Evolutionary conservation across 106 monocot species (phyloP).

Genomic region (Gastrodia elata): DNA sequence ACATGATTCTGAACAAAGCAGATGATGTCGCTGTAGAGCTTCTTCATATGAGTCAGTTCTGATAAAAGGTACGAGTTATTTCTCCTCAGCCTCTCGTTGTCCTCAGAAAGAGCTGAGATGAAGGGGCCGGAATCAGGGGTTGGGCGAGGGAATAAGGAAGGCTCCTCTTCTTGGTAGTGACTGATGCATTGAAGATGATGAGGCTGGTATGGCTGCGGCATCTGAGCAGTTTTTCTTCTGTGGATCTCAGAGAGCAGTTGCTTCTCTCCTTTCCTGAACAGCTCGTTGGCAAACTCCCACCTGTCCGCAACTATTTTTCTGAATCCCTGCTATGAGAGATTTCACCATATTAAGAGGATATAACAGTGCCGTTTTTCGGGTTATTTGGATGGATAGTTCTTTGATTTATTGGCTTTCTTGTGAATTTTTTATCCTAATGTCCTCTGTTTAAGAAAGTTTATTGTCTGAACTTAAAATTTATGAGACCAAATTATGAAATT

Average conservation of each 20-base stretch:
- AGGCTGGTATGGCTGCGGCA: not conserved
- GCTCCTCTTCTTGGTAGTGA: conserved; percentile 7
- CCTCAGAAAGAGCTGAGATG: conserved; percentile 37
- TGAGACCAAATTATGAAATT: too few relatives aligned
- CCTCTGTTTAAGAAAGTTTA: too few relatives aligned
- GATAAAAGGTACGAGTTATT: conserved; percentile 49
- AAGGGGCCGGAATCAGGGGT: conserved; percentile 12
- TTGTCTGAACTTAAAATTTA: too few relatives aligned
- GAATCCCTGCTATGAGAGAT: conserved; percentile 52
- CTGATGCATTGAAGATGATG: conserved; percentile 9
- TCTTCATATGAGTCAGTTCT: conserved; percentile 66
- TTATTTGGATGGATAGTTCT: too few relatives aligned
- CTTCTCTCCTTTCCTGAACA: conserved; percentile 52
- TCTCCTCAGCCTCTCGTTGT: conserved; percentile 62
- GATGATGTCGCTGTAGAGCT: conserved; percentile 70
- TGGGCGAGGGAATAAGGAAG: conserved; percentile 5
- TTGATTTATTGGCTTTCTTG: too few relatives aligned
- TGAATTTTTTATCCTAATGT: too few relatives aligned
- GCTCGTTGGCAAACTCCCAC: conserved; percentile 55
- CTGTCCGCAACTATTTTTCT: conserved; percentile 50
- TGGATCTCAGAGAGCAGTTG: conserved; percentile 48
- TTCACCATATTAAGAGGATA: too few relatives aligned
- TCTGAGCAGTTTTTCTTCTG: conserved; percentile 35
- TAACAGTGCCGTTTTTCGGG: too few relatives aligned
- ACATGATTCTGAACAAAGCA: conserved; percentile 68